phyloP scores from a whole-genome alignment of 1,139 yeast genomes.

The Blastobotrys petasosporus region DNA sequence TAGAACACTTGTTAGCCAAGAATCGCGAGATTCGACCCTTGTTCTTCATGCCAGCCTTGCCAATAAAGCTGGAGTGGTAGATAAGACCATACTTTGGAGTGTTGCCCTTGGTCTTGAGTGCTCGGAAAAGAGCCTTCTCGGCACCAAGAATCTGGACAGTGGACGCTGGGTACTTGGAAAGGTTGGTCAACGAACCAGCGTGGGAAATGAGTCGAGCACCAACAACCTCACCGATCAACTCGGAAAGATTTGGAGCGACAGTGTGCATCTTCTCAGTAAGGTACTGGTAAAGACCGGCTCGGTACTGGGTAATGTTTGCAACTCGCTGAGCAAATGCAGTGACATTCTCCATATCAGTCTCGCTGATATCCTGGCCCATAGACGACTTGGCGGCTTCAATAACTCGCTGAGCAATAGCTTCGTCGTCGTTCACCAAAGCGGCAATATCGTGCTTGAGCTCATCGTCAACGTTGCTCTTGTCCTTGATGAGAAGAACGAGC shows the following conservation, averaged over 20 bases:
- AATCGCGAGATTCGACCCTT: conserved; percentile 99
- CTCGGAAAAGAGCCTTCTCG: conserved; percentile 97
- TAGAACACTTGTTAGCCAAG: conserved; percentile 97
- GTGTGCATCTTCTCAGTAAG: conserved; percentile 93
- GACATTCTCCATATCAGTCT: conserved; percentile 86
- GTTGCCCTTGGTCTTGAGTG: conserved; percentile 95
- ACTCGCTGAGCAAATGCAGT: conserved; percentile 90
- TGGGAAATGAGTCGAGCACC: conserved; percentile 98
- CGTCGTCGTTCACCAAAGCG: conserved; percentile 84
- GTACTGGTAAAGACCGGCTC: conserved; percentile 81
- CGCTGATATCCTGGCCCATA: conserved; percentile 98
- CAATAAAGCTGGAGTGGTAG: conserved; percentile 94
- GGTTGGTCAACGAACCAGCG: conserved; percentile 93
- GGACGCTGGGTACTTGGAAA: conserved; percentile 97
- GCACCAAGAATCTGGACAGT: conserved; percentile 98
- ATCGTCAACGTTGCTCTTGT: conserved; percentile 76
- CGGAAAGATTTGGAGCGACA: conserved; percentile 95
- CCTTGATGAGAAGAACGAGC: conserved; percentile 75
- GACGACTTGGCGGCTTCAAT: conserved; percentile 91
- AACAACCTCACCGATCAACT: conserved; percentile 94
- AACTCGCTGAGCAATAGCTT: conserved; percentile 87
- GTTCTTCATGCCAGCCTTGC: conserved; percentile 93
- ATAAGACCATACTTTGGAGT: conserved; percentile 97
- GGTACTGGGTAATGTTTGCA: conserved; percentile 86
- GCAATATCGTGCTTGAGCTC: conserved; percentile 87